These are phyloP conservation scores for Aspergillus heteromorphus DNA, from an alignment of 495 filamentous ascomycete genomes.

Conservation along the genomic window DNA sequence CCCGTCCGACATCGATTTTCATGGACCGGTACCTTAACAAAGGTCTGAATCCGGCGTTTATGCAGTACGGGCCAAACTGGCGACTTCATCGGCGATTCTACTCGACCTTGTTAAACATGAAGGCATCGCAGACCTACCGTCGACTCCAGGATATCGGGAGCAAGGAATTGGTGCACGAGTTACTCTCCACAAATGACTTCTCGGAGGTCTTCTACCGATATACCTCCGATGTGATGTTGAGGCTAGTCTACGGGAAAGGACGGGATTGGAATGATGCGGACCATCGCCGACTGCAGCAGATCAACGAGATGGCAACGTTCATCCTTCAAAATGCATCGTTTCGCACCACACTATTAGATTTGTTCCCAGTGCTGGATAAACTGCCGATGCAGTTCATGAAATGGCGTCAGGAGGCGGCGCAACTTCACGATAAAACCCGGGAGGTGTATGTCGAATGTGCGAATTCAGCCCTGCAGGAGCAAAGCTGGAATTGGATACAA, in stretches of 20 bases:
- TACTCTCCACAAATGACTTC: conserved; percentile 15
- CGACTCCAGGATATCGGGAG: conserved; percentile 36
- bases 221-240: conserved; percentile 18
- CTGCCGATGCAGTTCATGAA: conserved; percentile 18
- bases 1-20: conserved; percentile 15
- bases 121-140: conserved; percentile 27
- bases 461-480: background rate
- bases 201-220: conserved; percentile 12
- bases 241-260: conserved; percentile 22
- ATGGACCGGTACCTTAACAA: conserved; percentile 5
- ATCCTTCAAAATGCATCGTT: conserved; percentile 6
- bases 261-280: background rate
- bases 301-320: conserved; percentile 9
- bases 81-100: conserved; percentile 25
- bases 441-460: background rate
- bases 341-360: conserved; percentile 17
- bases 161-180: conserved; percentile 16
- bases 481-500: conserved; percentile 10
- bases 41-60: conserved; percentile 31
- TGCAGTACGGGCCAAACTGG: conserved; percentile 41
- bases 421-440: background rate
- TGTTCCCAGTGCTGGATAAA: conserved; percentile 23
- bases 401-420: conserved; percentile 14
- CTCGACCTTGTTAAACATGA: conserved; percentile 22
- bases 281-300: conserved; percentile 15